phyloP scores from a whole-genome alignment of 2,329 filamentous ascomycete species.

The Pyrenophora teres region DNA sequence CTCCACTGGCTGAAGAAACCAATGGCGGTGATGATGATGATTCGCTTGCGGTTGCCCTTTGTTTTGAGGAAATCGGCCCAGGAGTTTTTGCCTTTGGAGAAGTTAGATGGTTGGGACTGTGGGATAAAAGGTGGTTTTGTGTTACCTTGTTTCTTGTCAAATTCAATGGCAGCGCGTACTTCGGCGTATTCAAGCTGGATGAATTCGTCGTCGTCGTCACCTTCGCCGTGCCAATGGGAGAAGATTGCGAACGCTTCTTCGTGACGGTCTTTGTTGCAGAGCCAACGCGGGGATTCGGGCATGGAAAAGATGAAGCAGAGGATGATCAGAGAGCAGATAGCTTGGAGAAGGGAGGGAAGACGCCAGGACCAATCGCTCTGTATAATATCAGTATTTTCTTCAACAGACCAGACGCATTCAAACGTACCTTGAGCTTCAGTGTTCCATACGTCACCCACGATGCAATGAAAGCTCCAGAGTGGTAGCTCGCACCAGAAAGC shows the following conservation, averaged over 20 bases:
- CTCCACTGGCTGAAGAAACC: slow-evolving; percentile 48
- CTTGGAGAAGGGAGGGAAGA: slow-evolving; percentile 57
- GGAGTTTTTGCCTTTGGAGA: no score
- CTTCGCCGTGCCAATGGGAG: slow-evolving; percentile 57
- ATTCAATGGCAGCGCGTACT: slow-evolving; percentile 27
- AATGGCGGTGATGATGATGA: slow-evolving; percentile 47
- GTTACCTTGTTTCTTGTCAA: slow-evolving; percentile 12
- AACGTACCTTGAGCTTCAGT: slow-evolving; percentile 9
- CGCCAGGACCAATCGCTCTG: slow-evolving; percentile 56
- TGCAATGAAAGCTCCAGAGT: slow-evolving; percentile 49
- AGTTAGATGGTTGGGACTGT: no score
- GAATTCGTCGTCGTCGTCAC: slow-evolving; percentile 40
- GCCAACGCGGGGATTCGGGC: slow-evolving; percentile 65
- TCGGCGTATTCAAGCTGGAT: slow-evolving; percentile 24
- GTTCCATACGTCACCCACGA: slow-evolving; percentile 22
- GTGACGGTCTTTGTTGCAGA: slow-evolving; percentile 58
- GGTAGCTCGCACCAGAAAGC: slow-evolving; percentile 41
- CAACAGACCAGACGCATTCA: background rate
- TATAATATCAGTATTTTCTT: background rate
- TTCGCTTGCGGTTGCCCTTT: slow-evolving; percentile 44
- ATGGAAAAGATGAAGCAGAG: slow-evolving; percentile 46
- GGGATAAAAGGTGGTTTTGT: background rate
- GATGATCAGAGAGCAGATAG: slow-evolving; percentile 51
- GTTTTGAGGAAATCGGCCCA: slow-evolving; percentile 35
- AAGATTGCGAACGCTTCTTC: slow-evolving; percentile 61